These are phyloP conservation scores for Hygrophila difformis DNA, from an alignment of 257 asterid species.

Conservation along the genomic window DNA sequence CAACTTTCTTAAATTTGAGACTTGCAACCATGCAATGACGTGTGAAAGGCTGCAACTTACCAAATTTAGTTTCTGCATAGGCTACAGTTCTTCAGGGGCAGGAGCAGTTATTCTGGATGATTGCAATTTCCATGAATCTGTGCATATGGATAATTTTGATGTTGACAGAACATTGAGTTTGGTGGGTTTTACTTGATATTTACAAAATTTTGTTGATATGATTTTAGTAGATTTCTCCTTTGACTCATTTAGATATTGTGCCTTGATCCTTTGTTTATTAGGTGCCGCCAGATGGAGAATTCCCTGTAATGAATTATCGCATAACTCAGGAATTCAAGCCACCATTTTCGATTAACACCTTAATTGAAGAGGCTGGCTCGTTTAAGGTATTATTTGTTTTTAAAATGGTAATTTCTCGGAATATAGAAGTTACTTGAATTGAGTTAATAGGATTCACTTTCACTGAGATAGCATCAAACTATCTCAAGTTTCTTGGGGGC, in stretches of 20 bases:
- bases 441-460: conserved; percentile 7
- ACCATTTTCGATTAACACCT: conserved; percentile 78
- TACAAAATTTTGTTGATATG: conserved; percentile 11
- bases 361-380: conserved; percentile 90
- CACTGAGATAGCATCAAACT: too few relatives aligned
- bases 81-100: conserved; percentile 78
- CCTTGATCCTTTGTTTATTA: conserved; percentile 24
- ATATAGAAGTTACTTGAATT: conserved; percentile 9
- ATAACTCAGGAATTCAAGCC: conserved; percentile 99
- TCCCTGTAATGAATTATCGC: conserved; percentile 99
- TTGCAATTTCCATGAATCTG: conserved; percentile 99
- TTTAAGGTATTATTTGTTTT: conserved; percentile 50
- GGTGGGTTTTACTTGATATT: conserved; percentile 39
- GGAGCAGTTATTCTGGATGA: conserved; percentile 92
- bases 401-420: conserved; percentile 2
- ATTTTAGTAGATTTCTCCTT: conserved; percentile 11
- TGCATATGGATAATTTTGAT: conserved; percentile 89
- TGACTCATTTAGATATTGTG: not conserved
- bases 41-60: conserved; percentile 15
- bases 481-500: too few relatives aligned
- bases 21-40: conserved; percentile 9
- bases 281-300: conserved; percentile 99
- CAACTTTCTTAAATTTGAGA: conserved; percentile 4
- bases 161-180: conserved; percentile 83
- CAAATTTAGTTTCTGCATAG: conserved; percentile 26